Percentiles rank a stretch among this genome's conserved stretches.
These are phyloP conservation scores for Hypoxylon sp. DNA, from an alignment of 2,329 filamentous ascomycete species.

Conservation along the genomic window DNA sequence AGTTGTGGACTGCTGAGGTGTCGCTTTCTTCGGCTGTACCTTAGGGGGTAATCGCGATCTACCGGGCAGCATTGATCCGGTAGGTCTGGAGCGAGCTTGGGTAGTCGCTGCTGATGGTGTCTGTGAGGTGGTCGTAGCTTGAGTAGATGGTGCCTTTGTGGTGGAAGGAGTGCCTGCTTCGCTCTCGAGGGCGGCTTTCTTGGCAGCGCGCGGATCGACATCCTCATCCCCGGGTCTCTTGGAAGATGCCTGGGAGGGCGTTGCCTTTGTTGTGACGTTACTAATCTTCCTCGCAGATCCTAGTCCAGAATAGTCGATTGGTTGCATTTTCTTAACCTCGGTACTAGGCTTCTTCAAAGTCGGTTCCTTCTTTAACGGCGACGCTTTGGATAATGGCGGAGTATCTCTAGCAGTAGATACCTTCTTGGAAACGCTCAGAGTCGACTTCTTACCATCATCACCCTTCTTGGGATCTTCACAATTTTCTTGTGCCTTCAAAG, in stretches of 20 bases:
- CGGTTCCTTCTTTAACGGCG: slow-evolving; percentile 32
- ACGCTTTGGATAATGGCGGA: slow-evolving; percentile 22
- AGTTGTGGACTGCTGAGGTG: slow-evolving; percentile 53
- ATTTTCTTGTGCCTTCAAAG: slow-evolving; percentile 48
- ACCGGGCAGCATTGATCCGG: slow-evolving; percentile 61
- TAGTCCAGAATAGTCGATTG: slow-evolving; percentile 50
- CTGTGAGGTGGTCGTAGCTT: slow-evolving; percentile 23
- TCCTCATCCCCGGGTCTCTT: slow-evolving; percentile 61
- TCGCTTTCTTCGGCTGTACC: slow-evolving; percentile 58
- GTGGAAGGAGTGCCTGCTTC: slow-evolving; percentile 53
- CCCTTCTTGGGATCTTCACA: slow-evolving; percentile 42
- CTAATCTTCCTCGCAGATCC: slow-evolving; percentile 51
- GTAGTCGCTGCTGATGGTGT: slow-evolving; percentile 40
- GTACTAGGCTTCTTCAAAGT: slow-evolving; percentile 30
- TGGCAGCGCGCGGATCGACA: slow-evolving; percentile 55
- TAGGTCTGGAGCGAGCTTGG: slow-evolving; percentile 48
- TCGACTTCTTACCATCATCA: slow-evolving; percentile 47
- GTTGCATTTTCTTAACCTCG: slow-evolving; percentile 45
- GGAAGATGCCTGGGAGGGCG: slow-evolving; percentile 32
- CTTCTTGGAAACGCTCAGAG: slow-evolving; percentile 35
- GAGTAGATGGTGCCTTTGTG: slow-evolving; percentile 51
- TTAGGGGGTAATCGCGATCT: slow-evolving; percentile 64
- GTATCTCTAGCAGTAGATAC: slow-evolving; percentile 33
- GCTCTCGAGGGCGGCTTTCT: slow-evolving; percentile 58
- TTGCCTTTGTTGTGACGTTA: slow-evolving; percentile 40